Evolutionary conservation across 495 filamentous ascomycete species (phyloP), one percentile per base, ranked within the genome.

Genomic region (Neurospora sublineolata): DNA sequence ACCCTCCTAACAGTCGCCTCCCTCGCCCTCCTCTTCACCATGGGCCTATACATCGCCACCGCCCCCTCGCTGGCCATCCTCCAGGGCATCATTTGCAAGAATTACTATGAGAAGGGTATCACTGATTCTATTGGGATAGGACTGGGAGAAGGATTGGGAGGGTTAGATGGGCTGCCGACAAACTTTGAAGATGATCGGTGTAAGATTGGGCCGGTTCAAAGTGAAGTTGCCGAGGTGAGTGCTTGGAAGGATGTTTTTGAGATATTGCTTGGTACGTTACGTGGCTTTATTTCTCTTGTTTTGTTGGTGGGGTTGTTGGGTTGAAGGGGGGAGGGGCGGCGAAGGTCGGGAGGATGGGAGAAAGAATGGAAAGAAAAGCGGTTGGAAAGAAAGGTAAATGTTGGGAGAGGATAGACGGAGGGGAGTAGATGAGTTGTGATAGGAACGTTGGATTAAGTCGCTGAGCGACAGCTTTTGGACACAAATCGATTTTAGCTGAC

Each of bases 161-260:
- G 33, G 33, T 36, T 36, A n/a, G 40, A 16, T 5, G 41, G 36
- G 20, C 0, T 37, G 12, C 14, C 18, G 41, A 44, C 18, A 10
- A 40, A 2, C 16, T 52, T 46, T 58, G 23, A 30, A 36, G 18
- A 58, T 8, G 70, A 76, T 37, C 1, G 41, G 33, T 85, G 83
- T 68, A 84, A 84, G 73, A 78, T 83, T 14, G 82, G 80, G 60
- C 69, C 78, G 2, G 82, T 85, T 36, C 83, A 85, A 74, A 80
- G 75, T 41, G 80, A 84, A 52, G 68, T 85, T 41, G 83, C 83
- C 2, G 73, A 82, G 64, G 72, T 85, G n/a, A 73, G 73, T 12
- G 83, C 79, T 2, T 84, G 82, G 74, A 83, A 80, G 71, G 79
- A 82, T 37, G 81, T 78, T 9, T 79, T 81, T 37, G 79, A 81